These are phyloP conservation scores for Sistotremastrum suecicum DNA, from an alignment of 768 basidiomycete genomes.

Conservation along the genomic window DNA sequence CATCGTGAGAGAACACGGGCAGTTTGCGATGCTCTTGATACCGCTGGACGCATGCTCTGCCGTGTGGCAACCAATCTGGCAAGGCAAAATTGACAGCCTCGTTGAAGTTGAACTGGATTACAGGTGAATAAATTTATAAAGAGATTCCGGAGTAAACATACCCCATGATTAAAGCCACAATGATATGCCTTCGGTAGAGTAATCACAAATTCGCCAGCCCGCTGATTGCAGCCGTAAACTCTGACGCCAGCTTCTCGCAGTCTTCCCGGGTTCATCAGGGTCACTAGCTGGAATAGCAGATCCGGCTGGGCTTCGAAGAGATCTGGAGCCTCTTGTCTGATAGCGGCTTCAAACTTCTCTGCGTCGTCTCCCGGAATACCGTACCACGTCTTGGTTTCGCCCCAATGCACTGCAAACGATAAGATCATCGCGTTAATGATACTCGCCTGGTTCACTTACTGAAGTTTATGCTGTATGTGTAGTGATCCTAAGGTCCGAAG, in stretches of 20 bases:
- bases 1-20: conserved; percentile 97
- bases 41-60: conserved; percentile 75
- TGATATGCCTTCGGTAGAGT: conserved; percentile 98
- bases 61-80: conserved; percentile 86
- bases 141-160: conserved; percentile 25
- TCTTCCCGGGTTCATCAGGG: conserved; percentile 89
- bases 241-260: conserved; percentile 79
- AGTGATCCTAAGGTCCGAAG: conserved; percentile 60
- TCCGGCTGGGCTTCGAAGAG: conserved; percentile 96
- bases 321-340: conserved; percentile 90
- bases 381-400: conserved; percentile 99
- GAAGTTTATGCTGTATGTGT: conserved; percentile 92
- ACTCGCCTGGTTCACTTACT: conserved; percentile 37
- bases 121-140: conserved; percentile 2
- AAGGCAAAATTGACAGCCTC: conserved; percentile 98
- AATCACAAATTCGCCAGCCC: conserved; percentile 94
- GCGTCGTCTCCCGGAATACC: conserved; percentile 94
- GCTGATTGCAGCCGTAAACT: conserved; percentile 89
- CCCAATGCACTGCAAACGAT: conserved; percentile 76
- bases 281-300: conserved; percentile 93
- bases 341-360: conserved; percentile 91
- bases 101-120: conserved; percentile 81
- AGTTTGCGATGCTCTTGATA: conserved; percentile 86
- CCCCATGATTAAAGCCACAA: conserved; percentile 96
- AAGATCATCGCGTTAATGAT: conserved; percentile 13